Evolutionary conservation across 352 stramenopile species (phyloP).

Genomic region (Phytophthora foliorum): DNA sequence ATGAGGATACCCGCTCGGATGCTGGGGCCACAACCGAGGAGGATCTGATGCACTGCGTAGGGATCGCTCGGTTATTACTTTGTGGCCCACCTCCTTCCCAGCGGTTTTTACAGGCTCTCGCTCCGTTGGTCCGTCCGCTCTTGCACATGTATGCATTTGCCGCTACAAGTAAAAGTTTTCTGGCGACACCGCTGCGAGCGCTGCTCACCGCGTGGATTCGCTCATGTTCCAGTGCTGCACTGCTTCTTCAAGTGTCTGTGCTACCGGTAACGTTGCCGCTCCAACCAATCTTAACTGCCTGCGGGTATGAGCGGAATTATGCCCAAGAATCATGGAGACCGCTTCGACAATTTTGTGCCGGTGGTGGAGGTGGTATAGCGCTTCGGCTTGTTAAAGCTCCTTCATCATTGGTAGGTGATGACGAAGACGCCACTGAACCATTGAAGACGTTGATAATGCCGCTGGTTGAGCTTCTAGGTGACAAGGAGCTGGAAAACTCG

Average conservation of each 20-base stretch:
- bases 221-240: conserved; percentile 49
- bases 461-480: conserved; percentile 63
- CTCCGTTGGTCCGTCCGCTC: conserved; percentile 64
- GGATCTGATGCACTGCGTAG: conserved; percentile 61
- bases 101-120: conserved; percentile 54
- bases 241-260: conserved; percentile 65
- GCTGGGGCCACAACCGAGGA: conserved; percentile 43
- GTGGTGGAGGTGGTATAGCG: conserved; percentile 66
- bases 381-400: conserved; percentile 36
- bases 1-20: conserved; percentile 49
- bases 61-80: conserved; percentile 64
- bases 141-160: conserved; percentile 84
- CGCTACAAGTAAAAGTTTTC: conserved; percentile 68
- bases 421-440: conserved; percentile 23
- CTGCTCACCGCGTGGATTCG: conserved; percentile 52
- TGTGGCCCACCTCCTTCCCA: conserved; percentile 75
- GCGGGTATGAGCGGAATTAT: conserved; percentile 42
- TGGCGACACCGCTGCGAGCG: conserved; percentile 36
- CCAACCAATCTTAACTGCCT: conserved; percentile 33
- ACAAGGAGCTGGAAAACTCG: conserved; percentile 71
- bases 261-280: conserved; percentile 60
- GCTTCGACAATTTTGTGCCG: conserved; percentile 66
- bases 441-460: conserved; percentile 56
- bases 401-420: neutral
- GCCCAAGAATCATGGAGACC: conserved; percentile 42